Conservation (phyloP, 441 rosid genomes). For the Adansonia gregorii region DNA sequence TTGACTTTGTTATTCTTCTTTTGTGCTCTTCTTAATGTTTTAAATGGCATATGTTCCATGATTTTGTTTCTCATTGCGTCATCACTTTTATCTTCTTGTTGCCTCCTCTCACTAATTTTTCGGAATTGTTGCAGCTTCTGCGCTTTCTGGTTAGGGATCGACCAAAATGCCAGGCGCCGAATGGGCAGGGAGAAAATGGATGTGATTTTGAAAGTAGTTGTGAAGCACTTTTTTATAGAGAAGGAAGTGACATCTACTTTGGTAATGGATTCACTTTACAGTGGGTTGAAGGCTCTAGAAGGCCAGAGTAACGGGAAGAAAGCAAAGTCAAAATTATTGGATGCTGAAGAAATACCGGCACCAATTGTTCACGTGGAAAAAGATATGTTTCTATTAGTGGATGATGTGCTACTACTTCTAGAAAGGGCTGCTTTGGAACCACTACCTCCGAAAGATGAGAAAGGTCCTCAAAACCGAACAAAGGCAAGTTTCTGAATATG, state of each 20-base stretch:
- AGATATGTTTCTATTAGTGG: slow-evolving; percentile 84
- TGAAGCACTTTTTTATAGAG: slow-evolving; percentile 87
- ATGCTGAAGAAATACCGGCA: slow-evolving; percentile 76
- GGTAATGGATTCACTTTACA: slow-evolving; percentile 97
- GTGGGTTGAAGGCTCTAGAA: slow-evolving; percentile 91
- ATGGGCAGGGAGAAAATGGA: slow-evolving; percentile 89
- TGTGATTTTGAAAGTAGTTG: slow-evolving; percentile 78
- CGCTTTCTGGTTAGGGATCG: slow-evolving; percentile 83
- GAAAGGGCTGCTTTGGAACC: slow-evolving; percentile 87
- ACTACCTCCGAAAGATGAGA: slow-evolving; percentile 87
- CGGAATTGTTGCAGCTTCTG: slow-evolving; percentile 62
- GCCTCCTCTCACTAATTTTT: slow-evolving; percentile 23
- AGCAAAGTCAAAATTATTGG: slow-evolving; percentile 57
- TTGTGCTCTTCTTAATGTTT: slow-evolving; percentile 8
- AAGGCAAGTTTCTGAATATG: slow-evolving; percentile 51
- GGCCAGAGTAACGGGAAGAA: slow-evolving; percentile 73
- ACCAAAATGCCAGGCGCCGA: slow-evolving; percentile 64
- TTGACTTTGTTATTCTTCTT: neutral
- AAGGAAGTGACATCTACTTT: slow-evolving; percentile 96
- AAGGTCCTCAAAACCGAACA: slow-evolving; percentile 81
- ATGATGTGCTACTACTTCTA: slow-evolving; percentile 76
- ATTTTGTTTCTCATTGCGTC: slow-evolving; percentile 1
- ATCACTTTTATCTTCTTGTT: slow-evolving; percentile 13
- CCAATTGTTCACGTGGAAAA: slow-evolving; percentile 83
- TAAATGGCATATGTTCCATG: neutral